Evolutionary conservation across 305 asterid species (phyloP).

Genomic region (Ilex paraguariensis): DNA sequence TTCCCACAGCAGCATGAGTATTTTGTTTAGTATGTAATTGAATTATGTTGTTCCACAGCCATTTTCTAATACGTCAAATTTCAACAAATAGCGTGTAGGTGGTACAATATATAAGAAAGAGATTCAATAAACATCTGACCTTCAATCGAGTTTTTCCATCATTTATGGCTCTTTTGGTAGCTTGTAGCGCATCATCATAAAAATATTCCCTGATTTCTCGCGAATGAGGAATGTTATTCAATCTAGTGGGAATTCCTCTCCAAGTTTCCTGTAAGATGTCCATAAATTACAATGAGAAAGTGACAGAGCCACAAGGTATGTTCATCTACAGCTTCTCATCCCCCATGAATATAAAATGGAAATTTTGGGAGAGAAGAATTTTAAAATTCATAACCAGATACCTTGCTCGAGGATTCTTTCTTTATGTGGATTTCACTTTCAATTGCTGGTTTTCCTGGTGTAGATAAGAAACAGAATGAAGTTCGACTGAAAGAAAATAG

Average conservation of each 20-base stretch:
- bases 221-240: conserved; percentile 94
- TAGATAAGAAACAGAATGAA: conserved; percentile 21
- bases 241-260: conserved; percentile 94
- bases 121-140: conserved; percentile 28
- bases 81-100: too few relatives aligned
- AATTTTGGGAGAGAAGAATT: neutral
- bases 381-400: conserved; percentile 15
- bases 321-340: neutral
- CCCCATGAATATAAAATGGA: neutral
- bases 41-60: too few relatives aligned
- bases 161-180: conserved; percentile 69
- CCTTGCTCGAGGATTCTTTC: conserved; percentile 44
- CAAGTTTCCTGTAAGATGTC: conserved; percentile 53
- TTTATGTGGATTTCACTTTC: conserved; percentile 23
- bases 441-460: conserved; percentile 36
- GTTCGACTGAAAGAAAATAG: neutral
- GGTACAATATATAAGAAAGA: too few relatives aligned
- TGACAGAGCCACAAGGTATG: conserved; percentile 12
- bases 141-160: conserved; percentile 83
- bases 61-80: too few relatives aligned
- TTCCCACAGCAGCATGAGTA: too few relatives aligned
- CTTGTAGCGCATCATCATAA: conserved; percentile 77
- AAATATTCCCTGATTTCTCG: conserved; percentile 90
- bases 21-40: too few relatives aligned
- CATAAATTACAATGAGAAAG: conserved; percentile 17